These are phyloP conservation scores for Aspergillus pseudoglaucus DNA, from an alignment of 2,329 filamentous ascomycete genomes.

Conservation along the genomic window DNA sequence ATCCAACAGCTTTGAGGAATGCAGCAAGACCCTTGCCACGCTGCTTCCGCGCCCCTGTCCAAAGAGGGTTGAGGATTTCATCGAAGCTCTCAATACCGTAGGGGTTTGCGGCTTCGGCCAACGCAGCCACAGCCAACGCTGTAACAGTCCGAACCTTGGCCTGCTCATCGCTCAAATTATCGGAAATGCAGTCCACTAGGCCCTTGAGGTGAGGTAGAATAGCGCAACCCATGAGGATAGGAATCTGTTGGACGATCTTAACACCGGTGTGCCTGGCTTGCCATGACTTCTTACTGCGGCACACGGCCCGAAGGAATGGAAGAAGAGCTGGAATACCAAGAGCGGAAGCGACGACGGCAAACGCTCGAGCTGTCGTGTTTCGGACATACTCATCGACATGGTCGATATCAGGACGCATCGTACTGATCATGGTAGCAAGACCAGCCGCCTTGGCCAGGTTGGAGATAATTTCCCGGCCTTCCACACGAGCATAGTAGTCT, in stretches of 20 bases:
- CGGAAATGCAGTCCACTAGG: slow-evolving; percentile 90
- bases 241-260: slow-evolving; percentile 98
- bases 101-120: slow-evolving; percentile 93
- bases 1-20: slow-evolving; percentile 94
- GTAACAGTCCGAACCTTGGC: slow-evolving; percentile 97
- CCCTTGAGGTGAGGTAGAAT: slow-evolving; percentile 93
- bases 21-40: slow-evolving; percentile 92
- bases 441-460: slow-evolving; percentile 96
- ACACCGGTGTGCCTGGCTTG: slow-evolving; percentile 96
- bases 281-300: slow-evolving; percentile 98
- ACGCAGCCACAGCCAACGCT: slow-evolving; percentile 84
- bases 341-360: slow-evolving; percentile 93
- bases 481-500: slow-evolving; percentile 97
- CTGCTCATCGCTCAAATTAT: slow-evolving; percentile 95
- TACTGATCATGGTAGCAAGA: slow-evolving; percentile 97
- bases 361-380: slow-evolving; percentile 94
- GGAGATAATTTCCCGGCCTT: slow-evolving; percentile 97
- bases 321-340: slow-evolving; percentile 91
- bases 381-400: slow-evolving; percentile 97
- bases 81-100: slow-evolving; percentile 99
- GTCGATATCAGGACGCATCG: slow-evolving; percentile 97
- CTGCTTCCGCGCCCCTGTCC: slow-evolving; percentile 94
- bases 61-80: slow-evolving; percentile 91
- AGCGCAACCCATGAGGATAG: slow-evolving; percentile 96
- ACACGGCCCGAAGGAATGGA: slow-evolving; percentile 91